Evolutionary conservation across 345 rosid genomes (phyloP).

Genomic region (Brassica juncea): DNA sequence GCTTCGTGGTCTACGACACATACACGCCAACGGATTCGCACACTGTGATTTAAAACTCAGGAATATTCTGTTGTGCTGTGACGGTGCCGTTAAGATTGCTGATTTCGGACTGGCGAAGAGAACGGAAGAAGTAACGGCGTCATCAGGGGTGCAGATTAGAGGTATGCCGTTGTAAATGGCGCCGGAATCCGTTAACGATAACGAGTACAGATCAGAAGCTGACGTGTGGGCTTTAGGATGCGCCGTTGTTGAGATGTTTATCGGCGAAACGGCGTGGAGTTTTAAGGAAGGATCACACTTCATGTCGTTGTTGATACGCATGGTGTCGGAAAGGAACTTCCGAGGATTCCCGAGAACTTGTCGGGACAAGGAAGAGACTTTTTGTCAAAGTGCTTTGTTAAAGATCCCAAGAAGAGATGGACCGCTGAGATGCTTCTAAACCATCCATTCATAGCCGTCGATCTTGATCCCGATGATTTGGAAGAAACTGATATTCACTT

Average conservation of each 20-base stretch:
- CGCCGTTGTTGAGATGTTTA: constrained; percentile 63
- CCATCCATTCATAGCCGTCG: constrained; percentile 64
- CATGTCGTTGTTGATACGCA: constrained; percentile 51
- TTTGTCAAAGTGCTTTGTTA: constrained; percentile 58
- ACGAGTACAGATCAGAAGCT: constrained; percentile 52
- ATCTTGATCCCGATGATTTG: constrained; percentile 19
- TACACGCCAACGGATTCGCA: constrained; percentile 72
- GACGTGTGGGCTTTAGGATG: constrained; percentile 95
- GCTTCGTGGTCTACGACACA: constrained; percentile 55
- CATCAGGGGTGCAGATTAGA: constrained; percentile 41
- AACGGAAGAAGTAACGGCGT: constrained; percentile 30
- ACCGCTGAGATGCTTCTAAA: constrained; percentile 74
- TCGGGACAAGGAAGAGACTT: constrained; percentile 78
- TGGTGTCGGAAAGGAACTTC: constrained; percentile 63
- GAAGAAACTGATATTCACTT: not conserved
- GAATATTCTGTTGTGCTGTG: constrained; percentile 55
- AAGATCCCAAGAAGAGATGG: constrained; percentile 60
- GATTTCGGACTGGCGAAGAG: constrained; percentile 78
- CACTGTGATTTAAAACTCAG: constrained; percentile 71
- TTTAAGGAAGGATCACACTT: constrained; percentile 36
- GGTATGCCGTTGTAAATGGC: constrained; percentile 83
- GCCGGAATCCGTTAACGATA: constrained; percentile 60
- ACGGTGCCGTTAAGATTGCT: constrained; percentile 55
- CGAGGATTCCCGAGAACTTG: constrained; percentile 54
- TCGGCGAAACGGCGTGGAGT: constrained; percentile 66